These are phyloP conservation scores for Nicotiana paniculata DNA, from an alignment of 257 asterid genomes.

Conservation along the genomic window DNA sequence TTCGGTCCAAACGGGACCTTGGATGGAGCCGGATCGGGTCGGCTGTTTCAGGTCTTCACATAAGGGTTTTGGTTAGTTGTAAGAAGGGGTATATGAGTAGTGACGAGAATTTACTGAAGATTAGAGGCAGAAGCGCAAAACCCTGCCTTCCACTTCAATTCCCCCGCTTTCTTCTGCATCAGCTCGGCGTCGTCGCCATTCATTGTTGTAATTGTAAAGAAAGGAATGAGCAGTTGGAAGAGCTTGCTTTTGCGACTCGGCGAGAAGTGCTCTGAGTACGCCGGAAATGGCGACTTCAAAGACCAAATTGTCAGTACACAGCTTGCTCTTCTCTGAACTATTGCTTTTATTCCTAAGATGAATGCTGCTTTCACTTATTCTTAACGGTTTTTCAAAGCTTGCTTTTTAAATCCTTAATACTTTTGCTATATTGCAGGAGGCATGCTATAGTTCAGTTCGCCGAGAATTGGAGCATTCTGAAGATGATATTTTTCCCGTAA, in stretches of 20 bases:
- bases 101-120: neutral
- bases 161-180: neutral
- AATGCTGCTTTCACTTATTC: slow-evolving; percentile 28
- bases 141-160: neutral
- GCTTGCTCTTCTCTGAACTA: too few relatives aligned
- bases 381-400: neutral
- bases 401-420: neutral
- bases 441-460: slow-evolving; percentile 80
- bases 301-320: slow-evolving; percentile 71
- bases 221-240: slow-evolving; percentile 76
- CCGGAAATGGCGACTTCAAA: slow-evolving; percentile 66
- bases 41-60: neutral
- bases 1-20: too few relatives aligned
- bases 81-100: neutral
- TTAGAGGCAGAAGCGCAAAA: neutral
- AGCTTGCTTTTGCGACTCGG: slow-evolving; percentile 74
- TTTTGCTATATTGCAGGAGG: slow-evolving; percentile 47
- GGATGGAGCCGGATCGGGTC: neutral
- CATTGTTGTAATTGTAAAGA: neutral
- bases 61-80: neutral
- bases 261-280: slow-evolving; percentile 89
- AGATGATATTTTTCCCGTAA: slow-evolving; percentile 52
- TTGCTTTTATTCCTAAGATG: neutral
- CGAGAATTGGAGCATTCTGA: slow-evolving; percentile 71
- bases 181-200: neutral